Evolutionary conservation across 805 yeast genomes (phyloP).

Genomic region (Tetrapisispora fleetii): DNA sequence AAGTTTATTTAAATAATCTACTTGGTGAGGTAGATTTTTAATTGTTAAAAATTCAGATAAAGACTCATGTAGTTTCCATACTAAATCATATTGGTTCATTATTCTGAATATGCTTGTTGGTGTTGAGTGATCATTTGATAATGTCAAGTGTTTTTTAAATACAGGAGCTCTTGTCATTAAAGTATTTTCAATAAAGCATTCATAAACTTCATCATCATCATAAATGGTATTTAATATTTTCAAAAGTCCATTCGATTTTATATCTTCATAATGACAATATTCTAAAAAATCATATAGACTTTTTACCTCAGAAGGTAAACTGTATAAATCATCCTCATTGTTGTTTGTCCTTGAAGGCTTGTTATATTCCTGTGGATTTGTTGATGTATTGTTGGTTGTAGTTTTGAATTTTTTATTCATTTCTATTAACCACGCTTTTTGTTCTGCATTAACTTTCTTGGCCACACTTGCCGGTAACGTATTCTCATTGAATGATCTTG

Average conservation of each 20-base stretch:
- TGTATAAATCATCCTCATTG: constrained; percentile 1
- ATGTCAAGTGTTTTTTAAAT: constrained; percentile 11
- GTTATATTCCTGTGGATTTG: not conserved
- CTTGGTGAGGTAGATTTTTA: constrained; percentile 25
- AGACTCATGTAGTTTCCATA: constrained; percentile 36
- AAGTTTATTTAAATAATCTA: constrained; percentile 2
- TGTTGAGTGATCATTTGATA: constrained; percentile 12
- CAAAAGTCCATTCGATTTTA: constrained; percentile 17
- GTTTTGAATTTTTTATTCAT: constrained; percentile 23
- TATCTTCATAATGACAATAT: constrained; percentile 15
- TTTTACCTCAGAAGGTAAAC: constrained; percentile 15
- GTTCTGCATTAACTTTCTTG: constrained; percentile 16
- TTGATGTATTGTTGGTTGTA: not conserved
- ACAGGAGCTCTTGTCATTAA: constrained; percentile 18
- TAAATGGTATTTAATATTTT: constrained; percentile 17
- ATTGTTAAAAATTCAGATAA: constrained; percentile 27
- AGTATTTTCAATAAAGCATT: constrained; percentile 21
- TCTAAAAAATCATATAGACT: constrained; percentile 18
- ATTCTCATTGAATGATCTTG: constrained; percentile 30
- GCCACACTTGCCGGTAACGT: constrained; percentile 20
- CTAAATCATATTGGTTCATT: constrained; percentile 32
- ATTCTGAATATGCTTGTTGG: constrained; percentile 23
- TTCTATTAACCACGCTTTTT: constrained; percentile 22
- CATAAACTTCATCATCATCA: constrained; percentile 22
- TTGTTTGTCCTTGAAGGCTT: not conserved